Percentiles rank a stretch among this genome's conserved stretches.
Conservation (phyloP, 192 early-diverging fungal genomes). For the Coemansia asiatica region DNA sequence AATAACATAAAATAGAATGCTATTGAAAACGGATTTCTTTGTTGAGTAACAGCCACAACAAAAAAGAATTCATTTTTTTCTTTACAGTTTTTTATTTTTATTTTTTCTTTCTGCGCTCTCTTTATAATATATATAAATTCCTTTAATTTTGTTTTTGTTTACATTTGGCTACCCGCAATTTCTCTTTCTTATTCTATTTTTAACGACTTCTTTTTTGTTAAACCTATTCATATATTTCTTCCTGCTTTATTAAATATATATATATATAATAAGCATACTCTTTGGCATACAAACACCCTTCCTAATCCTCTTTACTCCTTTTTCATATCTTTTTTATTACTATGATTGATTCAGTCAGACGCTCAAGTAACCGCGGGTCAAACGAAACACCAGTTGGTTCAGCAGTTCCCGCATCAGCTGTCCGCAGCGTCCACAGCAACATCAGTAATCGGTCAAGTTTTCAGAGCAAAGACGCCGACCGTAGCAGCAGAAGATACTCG, state of each 20-base stretch:
- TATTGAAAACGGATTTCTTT: too few relatives aligned
- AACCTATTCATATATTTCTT: background rate
- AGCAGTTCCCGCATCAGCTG: conserved; percentile 10
- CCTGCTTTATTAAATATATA: too few relatives aligned
- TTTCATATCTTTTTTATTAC: background rate
- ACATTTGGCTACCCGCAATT: background rate
- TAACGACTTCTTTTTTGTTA: background rate
- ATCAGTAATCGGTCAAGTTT: conserved; percentile 26
- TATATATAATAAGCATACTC: too few relatives aligned
- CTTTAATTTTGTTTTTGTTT: conserved; percentile 4
- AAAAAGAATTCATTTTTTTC: too few relatives aligned
- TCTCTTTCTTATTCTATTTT: conserved; percentile 10
- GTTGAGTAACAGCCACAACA: too few relatives aligned
- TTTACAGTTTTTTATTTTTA: conserved; percentile 7
- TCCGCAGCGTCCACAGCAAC: conserved; percentile 38
- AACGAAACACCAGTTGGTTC: conserved; percentile 24
- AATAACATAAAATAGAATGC: too few relatives aligned
- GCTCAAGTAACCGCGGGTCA: conserved; percentile 23
- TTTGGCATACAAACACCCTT: conserved; percentile 11
- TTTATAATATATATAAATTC: background rate
- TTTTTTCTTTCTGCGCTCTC: background rate
- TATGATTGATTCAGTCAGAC: conserved; percentile 50
- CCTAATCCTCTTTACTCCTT: background rate
- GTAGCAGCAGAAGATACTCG: conserved; percentile 69
- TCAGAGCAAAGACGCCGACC: conserved; percentile 50